Evolutionary conservation across 306 rosid species (phyloP), one percentile per base, ranked within the genome.

Genomic region (Trifolium pratense): DNA sequence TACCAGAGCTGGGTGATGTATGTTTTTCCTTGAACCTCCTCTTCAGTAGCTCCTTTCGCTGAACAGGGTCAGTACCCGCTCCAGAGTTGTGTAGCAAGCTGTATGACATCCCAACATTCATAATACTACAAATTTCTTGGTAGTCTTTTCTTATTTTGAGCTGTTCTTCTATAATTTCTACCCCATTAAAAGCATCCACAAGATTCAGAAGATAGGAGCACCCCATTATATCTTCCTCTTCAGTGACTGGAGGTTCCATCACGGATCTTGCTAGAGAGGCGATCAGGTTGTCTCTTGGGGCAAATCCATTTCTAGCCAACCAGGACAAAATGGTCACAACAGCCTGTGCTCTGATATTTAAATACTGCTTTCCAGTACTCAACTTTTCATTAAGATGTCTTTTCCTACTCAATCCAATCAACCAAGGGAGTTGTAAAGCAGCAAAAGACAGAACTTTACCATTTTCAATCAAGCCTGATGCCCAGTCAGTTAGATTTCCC

Each of bases 31-130:
- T 87, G 79, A 91, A 91, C 80, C 89, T 90, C 86, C 81, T 82
- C 80, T 80, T 78, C 75, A 91, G 85, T 63, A 94, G 80, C 87
- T 87, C 90, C 87, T 89, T 87, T 75, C 95, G 87, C 80, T 77
- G 87, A 43, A 74, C 48, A 80, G 96, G 88, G 79, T 83, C 83
- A 80, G 88, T 87, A 79, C 82, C 91, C 42, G 87, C 77, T 78
- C 88, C 87, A 56, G 90, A 87, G 86, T 87, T 89, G 79, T 90
- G 94, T 25, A 91, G 78, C 70, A 90, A 87, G 86, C 96, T 79
- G 82, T 94, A 94, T 5, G 88, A 71, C 96, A 94, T 88, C 71
- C 99, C 99, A 69, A 94, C 96, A 77, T 86, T 87, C 96, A 91
- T 92, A 74, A 91, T 82, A 87, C 93, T 88, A 78, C 82, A 83